phyloP scores from a whole-genome alignment of 768 basidiomycete species.

The Mrakia hoshinonis region DNA sequence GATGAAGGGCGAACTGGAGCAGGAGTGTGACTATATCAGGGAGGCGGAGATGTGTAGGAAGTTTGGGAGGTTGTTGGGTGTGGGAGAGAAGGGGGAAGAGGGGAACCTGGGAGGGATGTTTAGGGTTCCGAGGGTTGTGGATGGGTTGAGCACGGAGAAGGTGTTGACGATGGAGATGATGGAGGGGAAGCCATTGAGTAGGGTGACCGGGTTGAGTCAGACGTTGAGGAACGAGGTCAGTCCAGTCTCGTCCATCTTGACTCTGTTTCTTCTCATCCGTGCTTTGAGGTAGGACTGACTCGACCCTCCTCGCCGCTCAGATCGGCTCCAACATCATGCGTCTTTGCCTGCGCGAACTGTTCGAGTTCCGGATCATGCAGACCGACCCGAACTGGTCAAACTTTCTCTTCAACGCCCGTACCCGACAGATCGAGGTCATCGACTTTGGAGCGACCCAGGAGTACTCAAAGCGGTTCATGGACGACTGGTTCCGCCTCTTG shows the following conservation, averaged over 20 bases:
- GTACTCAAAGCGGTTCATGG: slow-evolving; percentile 78
- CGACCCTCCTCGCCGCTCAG: slow-evolving; percentile 43
- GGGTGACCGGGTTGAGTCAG: slow-evolving; percentile 50
- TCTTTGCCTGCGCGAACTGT: slow-evolving; percentile 81
- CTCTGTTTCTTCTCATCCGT: not conserved
- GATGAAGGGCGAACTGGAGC: slow-evolving; percentile 77
- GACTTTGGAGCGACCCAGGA: slow-evolving; percentile 93
- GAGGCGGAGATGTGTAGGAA: slow-evolving; percentile 66
- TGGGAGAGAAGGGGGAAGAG: slow-evolving; percentile 14
- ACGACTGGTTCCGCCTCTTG: slow-evolving; percentile 77
- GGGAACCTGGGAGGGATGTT: slow-evolving; percentile 49
- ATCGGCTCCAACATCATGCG: slow-evolving; percentile 74
- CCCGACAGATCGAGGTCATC: slow-evolving; percentile 69
- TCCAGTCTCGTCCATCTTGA: not conserved
- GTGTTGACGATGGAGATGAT: slow-evolving; percentile 88
- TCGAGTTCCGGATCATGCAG: slow-evolving; percentile 87
- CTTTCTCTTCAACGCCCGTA: slow-evolving; percentile 73
- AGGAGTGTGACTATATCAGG: slow-evolving; percentile 82
- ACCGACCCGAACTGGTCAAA: slow-evolving; percentile 99
- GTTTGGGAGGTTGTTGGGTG: slow-evolving; percentile 45
- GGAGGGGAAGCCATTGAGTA: slow-evolving; percentile 70
- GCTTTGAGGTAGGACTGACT: not conserved
- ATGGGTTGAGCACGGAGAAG: slow-evolving; percentile 66
- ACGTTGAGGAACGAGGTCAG: slow-evolving; percentile 63
- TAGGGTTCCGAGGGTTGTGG: slow-evolving; percentile 71